A percentile compares a stretch with the other conserved stretches of the same genome.
Conservation (phyloP, 2,329 filamentous ascomycete genomes). For the Fusarium scirpi region DNA sequence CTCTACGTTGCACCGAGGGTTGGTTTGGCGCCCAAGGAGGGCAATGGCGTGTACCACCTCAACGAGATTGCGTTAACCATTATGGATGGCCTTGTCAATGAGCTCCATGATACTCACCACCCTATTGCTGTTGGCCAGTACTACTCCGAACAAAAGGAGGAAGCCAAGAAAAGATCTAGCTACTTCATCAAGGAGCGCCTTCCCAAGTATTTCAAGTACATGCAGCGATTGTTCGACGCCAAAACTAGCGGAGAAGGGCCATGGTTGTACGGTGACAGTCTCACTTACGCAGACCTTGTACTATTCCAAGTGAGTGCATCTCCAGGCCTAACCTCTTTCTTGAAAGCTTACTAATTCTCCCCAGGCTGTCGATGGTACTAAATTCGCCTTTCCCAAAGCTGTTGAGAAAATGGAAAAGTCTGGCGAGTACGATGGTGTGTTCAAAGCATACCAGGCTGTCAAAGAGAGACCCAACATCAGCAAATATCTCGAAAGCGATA, state of each 20-base stretch:
- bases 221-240: constrained; percentile 71
- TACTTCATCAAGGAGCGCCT: constrained; percentile 72
- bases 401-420: constrained; percentile 65
- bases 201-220: constrained; percentile 79
- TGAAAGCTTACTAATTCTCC: not conserved
- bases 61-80: constrained; percentile 76
- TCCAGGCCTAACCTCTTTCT: not conserved
- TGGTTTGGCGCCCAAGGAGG: constrained; percentile 62
- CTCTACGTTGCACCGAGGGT: constrained; percentile 74
- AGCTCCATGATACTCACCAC: constrained; percentile 82
- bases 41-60: constrained; percentile 65
- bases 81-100: constrained; percentile 76
- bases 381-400: constrained; percentile 78
- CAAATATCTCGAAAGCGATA: constrained; percentile 75
- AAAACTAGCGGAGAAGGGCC: constrained; percentile 68
- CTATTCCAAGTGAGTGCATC: constrained; percentile 72
- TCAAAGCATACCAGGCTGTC: constrained; percentile 73
- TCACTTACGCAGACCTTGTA: constrained; percentile 80
- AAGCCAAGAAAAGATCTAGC: constrained; percentile 67
- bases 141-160: constrained; percentile 82
- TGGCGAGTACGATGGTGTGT: constrained; percentile 70
- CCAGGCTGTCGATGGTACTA: constrained; percentile 63
- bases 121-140: constrained; percentile 70
- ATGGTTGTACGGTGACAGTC: constrained; percentile 72
- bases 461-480: constrained; percentile 73